A percentile compares a stretch with the other conserved stretches of the same genome.
These are phyloP conservation scores for Ogataea allantospora DNA, from an alignment of 805 yeast genomes.

Conservation along the genomic window DNA sequence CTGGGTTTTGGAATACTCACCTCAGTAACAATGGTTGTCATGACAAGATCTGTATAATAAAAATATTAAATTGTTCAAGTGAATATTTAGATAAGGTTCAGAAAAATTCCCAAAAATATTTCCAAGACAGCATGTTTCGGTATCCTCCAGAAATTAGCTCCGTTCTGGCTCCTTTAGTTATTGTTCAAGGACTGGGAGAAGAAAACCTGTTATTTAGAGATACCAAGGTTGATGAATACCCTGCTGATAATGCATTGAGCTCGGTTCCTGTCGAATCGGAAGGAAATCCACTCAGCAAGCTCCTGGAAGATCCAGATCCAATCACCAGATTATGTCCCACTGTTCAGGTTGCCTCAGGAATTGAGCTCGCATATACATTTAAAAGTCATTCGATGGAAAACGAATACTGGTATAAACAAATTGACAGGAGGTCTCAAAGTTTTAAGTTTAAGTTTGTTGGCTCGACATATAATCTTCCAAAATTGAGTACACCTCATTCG, in stretches of 20 bases:
- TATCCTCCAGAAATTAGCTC: constrained; percentile 36
- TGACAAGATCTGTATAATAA: too few species aligned
- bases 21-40: constrained; percentile 8
- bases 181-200: constrained; percentile 42
- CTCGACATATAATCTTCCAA: constrained; percentile 25
- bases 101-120: background rate
- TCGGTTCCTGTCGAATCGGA: constrained; percentile 3
- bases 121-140: constrained; percentile 31
- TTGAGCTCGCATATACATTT: constrained; percentile 33
- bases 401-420: constrained; percentile 20
- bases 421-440: constrained; percentile 18
- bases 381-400: constrained; percentile 29
- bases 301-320: constrained; percentile 6
- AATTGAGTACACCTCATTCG: background rate
- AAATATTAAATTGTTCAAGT: background rate
- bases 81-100: background rate
- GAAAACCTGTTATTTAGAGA: constrained; percentile 13
- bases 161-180: constrained; percentile 39
- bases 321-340: constrained; percentile 21
- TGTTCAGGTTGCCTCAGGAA: constrained; percentile 28
- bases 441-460: constrained; percentile 35
- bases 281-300: constrained; percentile 10
- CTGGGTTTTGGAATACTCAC: constrained; percentile 2
- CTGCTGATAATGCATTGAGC: constrained; percentile 13
- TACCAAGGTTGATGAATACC: background rate